phyloP scores from a whole-genome alignment of 176 grass and related monocot species.

The Microstegium vimineum region DNA sequence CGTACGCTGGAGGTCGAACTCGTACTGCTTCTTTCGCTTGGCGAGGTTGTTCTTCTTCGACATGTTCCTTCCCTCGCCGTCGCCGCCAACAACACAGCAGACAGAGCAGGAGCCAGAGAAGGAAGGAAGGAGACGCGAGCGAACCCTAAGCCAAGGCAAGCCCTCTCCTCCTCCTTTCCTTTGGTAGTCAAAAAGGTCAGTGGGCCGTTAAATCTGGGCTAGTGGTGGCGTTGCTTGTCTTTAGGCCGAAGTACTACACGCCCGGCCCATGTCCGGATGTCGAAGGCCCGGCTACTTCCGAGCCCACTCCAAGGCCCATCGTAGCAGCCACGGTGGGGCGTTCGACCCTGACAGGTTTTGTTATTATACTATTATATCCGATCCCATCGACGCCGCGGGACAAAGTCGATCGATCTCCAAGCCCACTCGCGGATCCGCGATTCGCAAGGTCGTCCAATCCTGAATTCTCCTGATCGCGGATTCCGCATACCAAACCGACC shows the following conservation, averaged over 20 bases:
- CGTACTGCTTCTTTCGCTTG: constrained; percentile 72
- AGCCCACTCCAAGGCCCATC: background rate
- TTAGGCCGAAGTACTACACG: background rate
- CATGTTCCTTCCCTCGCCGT: constrained; percentile 19
- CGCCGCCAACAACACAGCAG: constrained; percentile 15
- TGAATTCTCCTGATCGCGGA: background rate
- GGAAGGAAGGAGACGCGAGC: background rate
- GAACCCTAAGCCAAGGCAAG: constrained; percentile 14
- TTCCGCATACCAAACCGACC: background rate
- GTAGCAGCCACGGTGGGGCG: background rate
- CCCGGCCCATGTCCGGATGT: fast-evolving
- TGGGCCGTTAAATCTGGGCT: background rate
- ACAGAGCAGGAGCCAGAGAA: background rate
- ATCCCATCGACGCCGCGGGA: background rate
- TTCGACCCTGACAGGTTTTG: background rate
- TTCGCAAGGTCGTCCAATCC: background rate
- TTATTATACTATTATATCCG: too few species aligned
- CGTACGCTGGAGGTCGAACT: constrained; percentile 77
- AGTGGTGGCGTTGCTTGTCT: background rate
- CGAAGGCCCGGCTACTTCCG: background rate
- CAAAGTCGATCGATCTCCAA: background rate
- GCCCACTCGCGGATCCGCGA: background rate
- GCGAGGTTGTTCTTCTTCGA: constrained; percentile 95
- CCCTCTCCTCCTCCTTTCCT: background rate
- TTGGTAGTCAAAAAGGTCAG: background rate